Evolutionary conservation across 1,284 basidiomycete species (phyloP).

Genomic region (Leccinum griseonigrum): DNA sequence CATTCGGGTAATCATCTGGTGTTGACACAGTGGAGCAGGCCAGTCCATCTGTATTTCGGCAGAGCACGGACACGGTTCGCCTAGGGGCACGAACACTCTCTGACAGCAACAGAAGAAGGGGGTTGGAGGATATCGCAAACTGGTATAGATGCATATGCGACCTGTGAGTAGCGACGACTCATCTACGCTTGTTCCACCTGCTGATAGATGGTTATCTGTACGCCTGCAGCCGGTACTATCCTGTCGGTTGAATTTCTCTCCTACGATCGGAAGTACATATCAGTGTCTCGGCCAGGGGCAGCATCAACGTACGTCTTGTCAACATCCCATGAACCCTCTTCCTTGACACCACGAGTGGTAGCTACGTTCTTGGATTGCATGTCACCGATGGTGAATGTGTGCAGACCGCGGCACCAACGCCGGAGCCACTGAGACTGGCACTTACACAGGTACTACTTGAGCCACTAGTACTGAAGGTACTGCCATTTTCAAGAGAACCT

Average conservation of each 20-base stretch:
- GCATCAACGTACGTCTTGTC: constrained; percentile 56
- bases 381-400: constrained; percentile 64
- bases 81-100: no score
- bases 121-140: no score
- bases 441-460: constrained; percentile 40
- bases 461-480: constrained; percentile 57
- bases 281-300: constrained; percentile 35
- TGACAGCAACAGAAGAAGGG: no score
- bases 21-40: no score
- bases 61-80: no score
- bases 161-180: constrained; percentile 1
- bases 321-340: constrained; percentile 35
- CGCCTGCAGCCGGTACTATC: constrained; percentile 35
- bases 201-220: constrained; percentile 55
- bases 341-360: constrained; percentile 24
- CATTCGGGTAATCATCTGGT: no score
- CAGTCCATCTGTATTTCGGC: no score
- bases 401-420: constrained; percentile 34
- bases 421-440: constrained; percentile 36
- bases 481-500: constrained; percentile 65
- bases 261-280: constrained; percentile 30
- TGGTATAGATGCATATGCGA: not conserved
- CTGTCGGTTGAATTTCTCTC: constrained; percentile 26
- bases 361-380: constrained; percentile 51
- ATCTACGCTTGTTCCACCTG: constrained; percentile 40